These are phyloP conservation scores for Kodamaea sp. DNA, from an alignment of 1,139 yeast genomes.

Conservation along the genomic window DNA sequence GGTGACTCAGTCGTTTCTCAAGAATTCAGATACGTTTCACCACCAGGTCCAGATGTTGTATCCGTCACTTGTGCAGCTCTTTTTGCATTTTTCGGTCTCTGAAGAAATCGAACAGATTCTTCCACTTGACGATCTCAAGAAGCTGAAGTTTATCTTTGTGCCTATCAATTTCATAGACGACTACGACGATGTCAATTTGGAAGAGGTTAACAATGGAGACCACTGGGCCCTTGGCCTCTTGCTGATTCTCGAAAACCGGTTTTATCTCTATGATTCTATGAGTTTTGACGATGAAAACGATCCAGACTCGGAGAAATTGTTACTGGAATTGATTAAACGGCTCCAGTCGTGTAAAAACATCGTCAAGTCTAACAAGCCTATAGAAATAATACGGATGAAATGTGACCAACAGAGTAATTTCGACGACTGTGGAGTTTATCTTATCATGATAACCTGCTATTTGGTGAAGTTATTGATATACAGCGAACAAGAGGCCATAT, in stretches of 20 bases:
- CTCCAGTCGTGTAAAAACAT: slow-evolving; percentile 25
- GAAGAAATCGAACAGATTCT: slow-evolving; percentile 28
- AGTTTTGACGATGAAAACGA: slow-evolving; percentile 16
- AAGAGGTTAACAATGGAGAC: slow-evolving; percentile 40
- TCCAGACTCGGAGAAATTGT: slow-evolving; percentile 21
- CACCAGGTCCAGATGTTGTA: slow-evolving; percentile 34
- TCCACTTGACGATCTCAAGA: slow-evolving; percentile 35
- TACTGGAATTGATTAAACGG: slow-evolving; percentile 25
- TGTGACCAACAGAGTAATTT: slow-evolving; percentile 48
- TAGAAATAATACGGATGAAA: slow-evolving; percentile 28
- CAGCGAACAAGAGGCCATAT: slow-evolving; percentile 14
- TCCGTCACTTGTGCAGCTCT: slow-evolving; percentile 44
- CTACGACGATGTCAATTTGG: slow-evolving; percentile 26
- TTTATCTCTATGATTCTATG: slow-evolving; percentile 47
- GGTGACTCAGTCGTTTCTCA: slow-evolving; percentile 26
- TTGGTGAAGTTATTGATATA: slow-evolving; percentile 22
- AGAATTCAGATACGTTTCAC: slow-evolving; percentile 12
- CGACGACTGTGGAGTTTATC: slow-evolving; percentile 49
- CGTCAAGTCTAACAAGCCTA: slow-evolving; percentile 18
- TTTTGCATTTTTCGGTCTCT: slow-evolving; percentile 36
- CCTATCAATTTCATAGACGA: slow-evolving; percentile 45
- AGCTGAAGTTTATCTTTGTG: slow-evolving; percentile 38
- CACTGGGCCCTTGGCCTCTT: slow-evolving; percentile 47
- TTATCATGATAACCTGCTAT: slow-evolving; percentile 42
- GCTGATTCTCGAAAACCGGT: slow-evolving; percentile 29